These are phyloP conservation scores for Xylariomycetidae sp. DNA, from an alignment of 2,329 filamentous ascomycete genomes.

Conservation along the genomic window DNA sequence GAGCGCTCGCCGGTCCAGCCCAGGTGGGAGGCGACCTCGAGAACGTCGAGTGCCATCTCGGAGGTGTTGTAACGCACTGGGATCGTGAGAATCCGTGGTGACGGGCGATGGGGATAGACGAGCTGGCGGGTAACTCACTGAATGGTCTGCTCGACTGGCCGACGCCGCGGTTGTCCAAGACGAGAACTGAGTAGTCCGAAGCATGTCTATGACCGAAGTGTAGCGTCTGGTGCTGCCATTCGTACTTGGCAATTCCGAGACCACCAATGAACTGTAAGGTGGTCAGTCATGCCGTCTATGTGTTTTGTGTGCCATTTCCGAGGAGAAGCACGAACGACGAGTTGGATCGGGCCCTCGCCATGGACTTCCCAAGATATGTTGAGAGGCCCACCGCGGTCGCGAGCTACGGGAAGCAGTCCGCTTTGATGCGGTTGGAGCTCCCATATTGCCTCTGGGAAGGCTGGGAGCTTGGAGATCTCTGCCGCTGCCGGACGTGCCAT, in stretches of 20 bases:
- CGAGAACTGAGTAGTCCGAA: slow-evolving; percentile 63
- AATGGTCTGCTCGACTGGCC: slow-evolving; percentile 74
- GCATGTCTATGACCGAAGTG: slow-evolving; percentile 70
- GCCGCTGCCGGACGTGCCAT: too few relatives aligned
- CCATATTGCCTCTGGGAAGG: slow-evolving; percentile 63
- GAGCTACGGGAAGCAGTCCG: slow-evolving; percentile 59
- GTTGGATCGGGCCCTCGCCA: slow-evolving; percentile 63
- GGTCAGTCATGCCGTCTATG: neutral
- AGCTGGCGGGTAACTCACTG: too few relatives aligned
- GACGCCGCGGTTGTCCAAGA: slow-evolving; percentile 82
- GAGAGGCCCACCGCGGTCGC: slow-evolving; percentile 66
- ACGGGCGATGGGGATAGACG: too few relatives aligned
- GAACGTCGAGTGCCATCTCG: slow-evolving; percentile 70
- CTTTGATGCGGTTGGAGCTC: slow-evolving; percentile 58
- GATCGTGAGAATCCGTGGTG: too few relatives aligned
- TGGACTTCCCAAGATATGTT: slow-evolving; percentile 76
- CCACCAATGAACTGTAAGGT: slow-evolving; percentile 68
- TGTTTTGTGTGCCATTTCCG: neutral
- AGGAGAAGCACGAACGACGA: slow-evolving; percentile 48
- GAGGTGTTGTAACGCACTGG: slow-evolving; percentile 72
- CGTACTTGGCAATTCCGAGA: slow-evolving; percentile 59
- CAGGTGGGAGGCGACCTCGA: slow-evolving; percentile 59
- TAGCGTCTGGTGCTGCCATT: slow-evolving; percentile 79
- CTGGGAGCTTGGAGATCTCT: slow-evolving; percentile 45
- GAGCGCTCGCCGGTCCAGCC: slow-evolving; percentile 52